Conservation (phyloP, 805 yeast genomes). For the Metschnikowia cubensis region DNA sequence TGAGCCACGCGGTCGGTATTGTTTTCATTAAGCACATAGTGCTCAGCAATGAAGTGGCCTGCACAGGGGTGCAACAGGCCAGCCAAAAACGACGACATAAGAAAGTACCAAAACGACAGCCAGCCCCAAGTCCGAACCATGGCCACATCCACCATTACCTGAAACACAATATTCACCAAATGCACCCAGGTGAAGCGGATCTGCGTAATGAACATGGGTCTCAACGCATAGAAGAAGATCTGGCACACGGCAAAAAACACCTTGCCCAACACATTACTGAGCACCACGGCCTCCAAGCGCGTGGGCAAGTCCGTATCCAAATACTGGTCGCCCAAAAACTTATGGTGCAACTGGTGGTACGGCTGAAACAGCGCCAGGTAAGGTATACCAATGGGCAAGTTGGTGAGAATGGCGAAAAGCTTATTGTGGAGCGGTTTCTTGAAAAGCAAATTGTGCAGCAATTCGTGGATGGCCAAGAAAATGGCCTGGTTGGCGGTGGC, state of each 20-base stretch:
- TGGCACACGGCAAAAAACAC: conserved; percentile 89
- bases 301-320: conserved; percentile 91
- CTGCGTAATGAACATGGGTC: conserved; percentile 83
- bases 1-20: conserved; percentile 38
- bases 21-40: conserved; percentile 61
- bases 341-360: conserved; percentile 88
- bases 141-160: conserved; percentile 53
- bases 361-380: conserved; percentile 87
- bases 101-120: conserved; percentile 60
- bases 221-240: conserved; percentile 79
- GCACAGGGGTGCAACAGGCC: conserved; percentile 93
- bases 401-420: conserved; percentile 69
- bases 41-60: conserved; percentile 96
- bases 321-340: conserved; percentile 78
- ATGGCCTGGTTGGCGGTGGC: conserved; percentile 83
- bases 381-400: conserved; percentile 86
- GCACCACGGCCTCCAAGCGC: conserved; percentile 62
- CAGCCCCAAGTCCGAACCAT: conserved; percentile 61
- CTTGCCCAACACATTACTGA: conserved; percentile 78
- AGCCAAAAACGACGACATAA: conserved; percentile 77
- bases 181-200: conserved; percentile 74
- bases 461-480: conserved; percentile 84
- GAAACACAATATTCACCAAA: conserved; percentile 60
- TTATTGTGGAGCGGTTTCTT: conserved; percentile 74
- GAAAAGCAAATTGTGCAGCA: conserved; percentile 81